Percentiles rank a stretch among this genome's conserved stretches.
These are phyloP conservation scores for Stygiomarasmius scandens DNA, from an alignment of 1,284 basidiomycete genomes.

Conservation along the genomic window DNA sequence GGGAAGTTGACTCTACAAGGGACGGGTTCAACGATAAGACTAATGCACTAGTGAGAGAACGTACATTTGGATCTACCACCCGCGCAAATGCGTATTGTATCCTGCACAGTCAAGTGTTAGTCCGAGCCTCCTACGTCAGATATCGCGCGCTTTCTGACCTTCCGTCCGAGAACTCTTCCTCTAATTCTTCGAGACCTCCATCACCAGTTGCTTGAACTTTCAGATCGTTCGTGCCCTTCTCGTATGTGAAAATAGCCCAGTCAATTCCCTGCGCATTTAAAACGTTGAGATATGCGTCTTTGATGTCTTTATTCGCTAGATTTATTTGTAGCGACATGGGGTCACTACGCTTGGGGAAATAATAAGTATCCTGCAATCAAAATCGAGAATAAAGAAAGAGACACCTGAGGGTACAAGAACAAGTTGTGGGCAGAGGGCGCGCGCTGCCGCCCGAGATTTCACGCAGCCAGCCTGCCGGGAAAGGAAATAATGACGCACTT, in stretches of 20 bases:
- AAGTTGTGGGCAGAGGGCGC: neutral
- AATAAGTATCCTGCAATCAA: neutral
- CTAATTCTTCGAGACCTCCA: constrained; percentile 87
- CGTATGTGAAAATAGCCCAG: constrained; percentile 88
- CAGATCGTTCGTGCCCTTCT: constrained; percentile 86
- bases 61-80: constrained; percentile 86
- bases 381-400: neutral
- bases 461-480: neutral
- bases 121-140: neutral
- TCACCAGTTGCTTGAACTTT: constrained; percentile 87
- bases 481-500: neutral
- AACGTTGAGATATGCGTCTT: constrained; percentile 81
- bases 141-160: constrained; percentile 50
- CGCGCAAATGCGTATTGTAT: constrained; percentile 95
- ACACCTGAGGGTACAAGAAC: neutral
- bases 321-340: constrained; percentile 78
- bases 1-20: constrained; percentile 74
- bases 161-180: constrained; percentile 95
- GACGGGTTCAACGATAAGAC: constrained; percentile 9
- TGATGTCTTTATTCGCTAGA: constrained; percentile 71
- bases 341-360: neutral
- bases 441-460: no score
- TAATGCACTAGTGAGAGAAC: constrained; percentile 24
- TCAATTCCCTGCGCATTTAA: constrained; percentile 76
- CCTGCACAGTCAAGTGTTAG: constrained; percentile 41